These are phyloP conservation scores for Paxillus involutus DNA, from an alignment of 768 basidiomycete genomes.

Conservation along the genomic window DNA sequence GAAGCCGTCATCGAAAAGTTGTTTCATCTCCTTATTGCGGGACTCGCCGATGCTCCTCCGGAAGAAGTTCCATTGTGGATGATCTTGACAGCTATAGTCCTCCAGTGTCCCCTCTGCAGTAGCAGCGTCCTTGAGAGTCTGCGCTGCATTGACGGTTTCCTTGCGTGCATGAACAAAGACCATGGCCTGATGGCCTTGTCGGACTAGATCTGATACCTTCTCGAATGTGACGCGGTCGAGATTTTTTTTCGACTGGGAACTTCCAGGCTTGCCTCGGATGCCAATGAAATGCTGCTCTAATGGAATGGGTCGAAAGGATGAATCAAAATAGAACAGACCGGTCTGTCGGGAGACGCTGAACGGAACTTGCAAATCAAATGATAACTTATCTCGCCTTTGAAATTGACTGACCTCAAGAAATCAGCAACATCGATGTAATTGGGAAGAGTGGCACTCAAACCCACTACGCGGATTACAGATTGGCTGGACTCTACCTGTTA, in stretches of 20 bases:
- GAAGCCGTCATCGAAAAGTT: conserved; percentile 88
- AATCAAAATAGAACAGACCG: conserved; percentile 97
- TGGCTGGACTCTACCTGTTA: conserved; percentile 91
- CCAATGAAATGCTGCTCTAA: conserved; percentile 98
- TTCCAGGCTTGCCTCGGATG: conserved; percentile 84
- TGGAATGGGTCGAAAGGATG: conserved; percentile 94
- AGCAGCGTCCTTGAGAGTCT: conserved; percentile 76
- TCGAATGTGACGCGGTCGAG: conserved; percentile 87
- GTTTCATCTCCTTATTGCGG: conserved; percentile 95
- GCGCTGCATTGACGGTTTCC: conserved; percentile 93
- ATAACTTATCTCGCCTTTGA: not conserved
- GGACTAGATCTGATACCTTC: conserved; percentile 86
- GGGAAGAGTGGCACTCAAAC: conserved; percentile 93
- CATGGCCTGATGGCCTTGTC: conserved; percentile 97
- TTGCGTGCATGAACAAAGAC: conserved; percentile 98
- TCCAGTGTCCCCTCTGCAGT: conserved; percentile 67
- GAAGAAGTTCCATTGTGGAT: conserved; percentile 76
- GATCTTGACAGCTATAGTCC: conserved; percentile 79
- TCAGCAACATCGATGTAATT: conserved; percentile 97
- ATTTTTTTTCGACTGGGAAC: conserved; percentile 71
- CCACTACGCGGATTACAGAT: conserved; percentile 93
- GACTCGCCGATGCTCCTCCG: conserved; percentile 77
- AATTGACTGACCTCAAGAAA: conserved; percentile 70
- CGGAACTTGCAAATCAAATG: conserved; percentile 2
- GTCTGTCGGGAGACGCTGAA: conserved; percentile 78